phyloP scores from a whole-genome alignment of 176 grass and related monocot species.

The Eleusine coracana region DNA sequence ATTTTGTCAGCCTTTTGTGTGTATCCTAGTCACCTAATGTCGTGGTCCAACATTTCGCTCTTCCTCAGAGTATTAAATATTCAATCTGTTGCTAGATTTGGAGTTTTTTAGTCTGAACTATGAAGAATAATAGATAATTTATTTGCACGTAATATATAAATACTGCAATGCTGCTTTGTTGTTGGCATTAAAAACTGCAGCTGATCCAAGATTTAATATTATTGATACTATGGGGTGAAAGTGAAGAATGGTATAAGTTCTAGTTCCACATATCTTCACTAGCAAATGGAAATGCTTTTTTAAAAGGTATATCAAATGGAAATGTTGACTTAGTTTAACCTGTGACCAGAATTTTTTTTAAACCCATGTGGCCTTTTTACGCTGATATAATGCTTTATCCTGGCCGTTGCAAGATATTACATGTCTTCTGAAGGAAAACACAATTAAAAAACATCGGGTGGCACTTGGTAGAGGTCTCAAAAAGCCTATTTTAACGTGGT shows the following conservation, averaged over 20 bases:
- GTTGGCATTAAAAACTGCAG: slow-evolving; percentile 8
- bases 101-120: slow-evolving; percentile 15
- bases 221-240: neutral
- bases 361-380: no score
- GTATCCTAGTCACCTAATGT: neutral
- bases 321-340: slow-evolving; percentile 5
- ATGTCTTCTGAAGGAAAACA: neutral
- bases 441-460: neutral
- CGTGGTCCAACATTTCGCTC: slow-evolving; percentile 6
- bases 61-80: slow-evolving; percentile 16
- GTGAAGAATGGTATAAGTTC: neutral
- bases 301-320: neutral
- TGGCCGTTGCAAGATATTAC: neutral
- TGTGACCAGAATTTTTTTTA: neutral
- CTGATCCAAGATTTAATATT: neutral
- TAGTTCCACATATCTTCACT: neutral
- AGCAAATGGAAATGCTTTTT: neutral
- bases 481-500: neutral
- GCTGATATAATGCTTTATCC: neutral
- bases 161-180: neutral
- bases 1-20: neutral
- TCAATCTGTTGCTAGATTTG: neutral
- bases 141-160: slow-evolving; percentile 9
- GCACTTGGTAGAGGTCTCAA: neutral
- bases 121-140: neutral